phyloP scores from a whole-genome alignment of 2,329 filamentous ascomycete species.

The Phyllachora maydis region DNA sequence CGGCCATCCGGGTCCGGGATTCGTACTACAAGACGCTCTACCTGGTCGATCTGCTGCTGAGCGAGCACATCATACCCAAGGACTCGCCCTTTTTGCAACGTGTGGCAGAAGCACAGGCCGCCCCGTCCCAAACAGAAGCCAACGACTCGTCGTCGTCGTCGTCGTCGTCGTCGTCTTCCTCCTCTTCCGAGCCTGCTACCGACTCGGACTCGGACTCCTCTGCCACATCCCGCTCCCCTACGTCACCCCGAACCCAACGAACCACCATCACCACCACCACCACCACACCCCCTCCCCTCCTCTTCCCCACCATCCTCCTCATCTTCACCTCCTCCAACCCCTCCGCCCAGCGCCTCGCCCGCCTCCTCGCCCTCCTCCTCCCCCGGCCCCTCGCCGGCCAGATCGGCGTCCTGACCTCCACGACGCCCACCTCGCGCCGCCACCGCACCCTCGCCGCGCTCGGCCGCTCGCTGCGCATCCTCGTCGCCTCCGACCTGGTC shows the following conservation, averaged over 20 bases:
- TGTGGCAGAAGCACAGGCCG: slow-evolving; percentile 12
- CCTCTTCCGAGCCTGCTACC: slow-evolving; percentile 13
- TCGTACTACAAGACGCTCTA: slow-evolving; percentile 62
- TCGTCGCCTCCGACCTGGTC: slow-evolving; percentile 85
- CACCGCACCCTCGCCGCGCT: slow-evolving; percentile 39
- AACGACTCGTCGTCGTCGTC: slow-evolving; percentile 10
- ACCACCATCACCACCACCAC: slow-evolving; percentile 2
- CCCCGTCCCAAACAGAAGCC: slow-evolving; percentile 11
- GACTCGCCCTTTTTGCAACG: too few species aligned
- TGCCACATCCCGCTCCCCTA: slow-evolving; percentile 3
- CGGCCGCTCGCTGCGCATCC: slow-evolving; percentile 39
- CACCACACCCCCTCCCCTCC: background rate
- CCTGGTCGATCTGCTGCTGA: slow-evolving; percentile 54
- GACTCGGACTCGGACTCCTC: slow-evolving; percentile 12
- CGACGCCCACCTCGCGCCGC: slow-evolving; percentile 50
- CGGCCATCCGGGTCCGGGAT: slow-evolving; percentile 46
- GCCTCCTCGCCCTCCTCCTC: slow-evolving; percentile 50
- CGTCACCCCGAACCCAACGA: too few species aligned
- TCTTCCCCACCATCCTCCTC: slow-evolving; percentile 30
- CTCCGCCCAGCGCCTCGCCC: slow-evolving; percentile 65
- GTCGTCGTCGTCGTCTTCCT: slow-evolving; percentile 5
- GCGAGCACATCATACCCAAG: slow-evolving; percentile 23
- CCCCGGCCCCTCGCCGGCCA: slow-evolving; percentile 27
- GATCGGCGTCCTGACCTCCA: slow-evolving; percentile 57
- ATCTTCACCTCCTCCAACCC: slow-evolving; percentile 89